Percentiles rank a stretch among this genome's conserved stretches.
Evolutionary conservation across 139 green algal genomes (phyloP).

Genomic region (Ettlia oleoabundans): DNA sequence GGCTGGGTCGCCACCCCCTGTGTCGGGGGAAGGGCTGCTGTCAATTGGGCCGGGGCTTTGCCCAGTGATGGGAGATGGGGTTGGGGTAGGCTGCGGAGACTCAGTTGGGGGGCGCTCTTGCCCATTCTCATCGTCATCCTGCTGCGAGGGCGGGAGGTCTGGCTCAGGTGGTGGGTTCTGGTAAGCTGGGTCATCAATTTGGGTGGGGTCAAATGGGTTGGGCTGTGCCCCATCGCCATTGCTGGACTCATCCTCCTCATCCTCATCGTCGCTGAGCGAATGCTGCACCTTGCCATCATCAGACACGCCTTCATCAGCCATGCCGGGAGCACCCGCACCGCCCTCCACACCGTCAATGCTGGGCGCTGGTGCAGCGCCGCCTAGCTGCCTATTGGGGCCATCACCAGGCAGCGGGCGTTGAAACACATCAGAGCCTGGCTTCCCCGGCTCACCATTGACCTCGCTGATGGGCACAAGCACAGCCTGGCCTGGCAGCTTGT

Average conservation of each 20-base stretch:
- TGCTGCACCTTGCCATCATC: background rate
- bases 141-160: constrained; percentile 2
- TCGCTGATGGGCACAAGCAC: background rate
- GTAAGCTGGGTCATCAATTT: background rate
- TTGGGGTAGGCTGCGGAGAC: background rate
- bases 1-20: too few species aligned
- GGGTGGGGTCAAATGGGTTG: constrained; percentile 1
- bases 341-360: background rate
- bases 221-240: background rate
- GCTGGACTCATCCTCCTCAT: background rate
- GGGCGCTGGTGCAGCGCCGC: too few species aligned
- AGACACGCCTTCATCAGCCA: background rate
- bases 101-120: background rate
- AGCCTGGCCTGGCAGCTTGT: background rate
- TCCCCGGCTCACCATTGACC: background rate
- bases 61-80: background rate
- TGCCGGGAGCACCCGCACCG: background rate
- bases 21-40: background rate
- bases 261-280: background rate
- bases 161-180: constrained; percentile 16
- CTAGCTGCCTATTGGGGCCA: background rate
- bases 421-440: background rate
- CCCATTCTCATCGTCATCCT: background rate
- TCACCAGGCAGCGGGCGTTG: background rate
- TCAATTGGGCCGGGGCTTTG: background rate